These are phyloP conservation scores for Nannochloropsis oceanica DNA, from an alignment of 108 stramenopile species.

Conservation along the genomic window DNA sequence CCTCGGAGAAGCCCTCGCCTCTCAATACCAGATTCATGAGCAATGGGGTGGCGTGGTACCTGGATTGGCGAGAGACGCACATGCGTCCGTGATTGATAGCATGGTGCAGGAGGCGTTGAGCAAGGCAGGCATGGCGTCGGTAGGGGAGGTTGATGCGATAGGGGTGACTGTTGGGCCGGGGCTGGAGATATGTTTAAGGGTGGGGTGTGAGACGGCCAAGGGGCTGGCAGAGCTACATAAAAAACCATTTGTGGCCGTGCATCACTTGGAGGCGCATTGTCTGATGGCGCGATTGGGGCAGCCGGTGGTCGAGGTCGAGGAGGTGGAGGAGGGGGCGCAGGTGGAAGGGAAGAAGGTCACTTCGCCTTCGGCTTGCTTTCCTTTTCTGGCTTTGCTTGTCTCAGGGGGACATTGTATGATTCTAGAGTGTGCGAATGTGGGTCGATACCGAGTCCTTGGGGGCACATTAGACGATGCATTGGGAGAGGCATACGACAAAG, in stretches of 20 bases:
- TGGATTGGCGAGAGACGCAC: conserved; percentile 65
- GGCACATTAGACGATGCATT: conserved; percentile 89
- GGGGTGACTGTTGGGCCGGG: conserved; percentile 97
- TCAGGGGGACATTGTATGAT: conserved; percentile 92
- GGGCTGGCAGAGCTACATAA: conserved; percentile 46
- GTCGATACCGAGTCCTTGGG: conserved; percentile 60
- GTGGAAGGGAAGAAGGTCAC: neutral
- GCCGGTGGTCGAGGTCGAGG: neutral
- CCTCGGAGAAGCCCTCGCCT: conserved; percentile 63
- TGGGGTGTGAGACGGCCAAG: conserved; percentile 66
- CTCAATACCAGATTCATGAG: conserved; percentile 79
- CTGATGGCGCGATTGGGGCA: conserved; percentile 65
- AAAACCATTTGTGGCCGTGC: conserved; percentile 79
- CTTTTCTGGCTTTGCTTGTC: conserved; percentile 82
- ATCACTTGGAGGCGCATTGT: conserved; percentile 93
- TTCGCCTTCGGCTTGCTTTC: conserved; percentile 45
- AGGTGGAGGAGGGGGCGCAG: neutral
- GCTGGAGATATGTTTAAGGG: conserved; percentile 86
- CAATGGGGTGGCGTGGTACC: conserved; percentile 89
- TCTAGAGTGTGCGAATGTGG: conserved; percentile 66
- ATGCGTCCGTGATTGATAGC: conserved; percentile 61
- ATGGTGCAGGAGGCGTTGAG: conserved; percentile 60
- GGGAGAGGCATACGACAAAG: conserved; percentile 51
- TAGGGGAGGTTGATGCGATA: conserved; percentile 74
- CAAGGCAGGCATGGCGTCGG: conserved; percentile 47